Conservation (phyloP, 2,329 filamentous ascomycete species). For the Aspergillus quadrilineatus region DNA sequence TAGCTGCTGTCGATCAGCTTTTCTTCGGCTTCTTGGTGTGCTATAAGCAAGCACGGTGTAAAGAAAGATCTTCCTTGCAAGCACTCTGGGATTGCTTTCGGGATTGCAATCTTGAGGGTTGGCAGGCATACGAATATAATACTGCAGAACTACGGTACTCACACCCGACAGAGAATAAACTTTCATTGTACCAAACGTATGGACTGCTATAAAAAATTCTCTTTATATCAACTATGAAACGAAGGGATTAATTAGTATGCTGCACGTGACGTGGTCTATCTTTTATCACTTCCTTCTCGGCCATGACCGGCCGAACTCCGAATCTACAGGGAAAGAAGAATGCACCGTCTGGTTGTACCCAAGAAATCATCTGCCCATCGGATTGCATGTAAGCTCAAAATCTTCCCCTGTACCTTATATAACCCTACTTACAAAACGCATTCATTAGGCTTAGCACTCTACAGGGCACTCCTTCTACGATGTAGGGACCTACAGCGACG, state of each 20-base stretch:
- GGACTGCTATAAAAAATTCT: too few species aligned
- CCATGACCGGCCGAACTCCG: neutral
- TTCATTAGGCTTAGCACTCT: constrained; percentile 43
- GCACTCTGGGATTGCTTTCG: neutral
- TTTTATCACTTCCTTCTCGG: neutral
- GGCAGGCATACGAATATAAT: neutral
- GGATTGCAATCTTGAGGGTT: neutral
- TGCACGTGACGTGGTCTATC: constrained; percentile 15
- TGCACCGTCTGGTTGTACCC: constrained; percentile 39
- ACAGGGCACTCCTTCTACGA: constrained; percentile 47
- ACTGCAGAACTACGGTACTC: neutral
- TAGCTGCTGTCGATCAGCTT: constrained; percentile 19
- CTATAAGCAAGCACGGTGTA: neutral
- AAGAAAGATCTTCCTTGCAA: neutral
- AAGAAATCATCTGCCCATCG: constrained; percentile 41
- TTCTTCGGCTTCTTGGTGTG: neutral
- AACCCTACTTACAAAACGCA: neutral
- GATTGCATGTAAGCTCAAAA: constrained; percentile 42
- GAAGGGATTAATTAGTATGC: neutral
- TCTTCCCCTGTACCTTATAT: neutral
- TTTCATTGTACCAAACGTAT: neutral
- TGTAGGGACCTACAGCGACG: constrained; percentile 32
- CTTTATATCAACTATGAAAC: too few species aligned
- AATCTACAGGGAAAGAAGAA: constrained; percentile 24
- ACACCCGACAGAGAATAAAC: neutral